Base-by-base conservation (phyloP, 768 basidiomycete genomes). In the Pleurotus tuber-regium region DNA sequence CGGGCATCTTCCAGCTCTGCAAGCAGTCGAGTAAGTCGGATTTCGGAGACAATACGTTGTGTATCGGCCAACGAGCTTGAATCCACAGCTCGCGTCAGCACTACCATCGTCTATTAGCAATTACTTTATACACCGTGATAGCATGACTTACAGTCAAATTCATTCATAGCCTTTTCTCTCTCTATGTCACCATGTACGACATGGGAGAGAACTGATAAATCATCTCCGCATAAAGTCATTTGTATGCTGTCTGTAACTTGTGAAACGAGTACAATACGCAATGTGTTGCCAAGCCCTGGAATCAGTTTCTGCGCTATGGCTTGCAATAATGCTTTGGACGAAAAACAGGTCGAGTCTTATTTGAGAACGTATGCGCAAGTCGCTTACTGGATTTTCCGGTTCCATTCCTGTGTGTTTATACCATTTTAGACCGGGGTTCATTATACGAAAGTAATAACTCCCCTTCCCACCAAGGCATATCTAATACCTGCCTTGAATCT, bases 171-270 rank as follows among this genome's bases (percentile, higher is more conserved):
- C 16, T 56, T 56, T 42, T 64, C 63, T 2, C 74, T 61, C 43
- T 64, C 67, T 36, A 58, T 58, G 56, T 81, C 76, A 21, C 76
- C 75, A 29, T 66, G 60, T 14, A 80, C 64, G 9, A 81, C 78
- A 50, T 71, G 68, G 33, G 78, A 63, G 2, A 75, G 59, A 25
- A 67, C 56, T 0, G 67, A 58, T 61, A 50, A 39, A 56, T 43
- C 19, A 50, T 51, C 48, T 61, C 58, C 25, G 11, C 61, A 56
- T 11, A 54, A 53, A 38, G 49, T 50, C 44, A 51, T 51, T 40
- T 52, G 57, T 12, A 62, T 60, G 2, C 59, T 58, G 19, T 63
- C 56, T 24, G 70, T 61, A 1, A 68, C 66, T 56, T 80, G 79
- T 2, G 70, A 68, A 5, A 80, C 67, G 18, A 80, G 65, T 1